phyloP scores from a whole-genome alignment of 352 stramenopile genomes.

The Pythium insidiosum region DNA sequence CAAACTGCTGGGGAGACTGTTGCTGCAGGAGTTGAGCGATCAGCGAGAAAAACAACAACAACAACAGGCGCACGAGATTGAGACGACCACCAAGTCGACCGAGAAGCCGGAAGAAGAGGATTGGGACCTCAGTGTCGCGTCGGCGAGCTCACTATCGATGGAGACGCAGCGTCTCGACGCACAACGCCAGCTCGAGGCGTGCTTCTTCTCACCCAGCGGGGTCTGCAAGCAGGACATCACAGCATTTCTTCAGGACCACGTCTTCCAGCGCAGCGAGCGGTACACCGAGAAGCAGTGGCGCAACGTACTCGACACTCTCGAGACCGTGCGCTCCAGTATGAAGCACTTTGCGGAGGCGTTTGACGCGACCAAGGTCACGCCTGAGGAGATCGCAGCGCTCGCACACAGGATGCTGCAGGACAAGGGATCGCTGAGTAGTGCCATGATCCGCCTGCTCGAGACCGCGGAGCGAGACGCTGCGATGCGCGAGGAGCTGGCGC shows the following conservation, averaged over 20 bases:
- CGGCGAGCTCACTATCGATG: background rate
- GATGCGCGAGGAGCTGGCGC: constrained; percentile 3
- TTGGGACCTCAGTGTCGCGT: background rate
- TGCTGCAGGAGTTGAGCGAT: constrained; percentile 26
- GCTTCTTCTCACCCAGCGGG: constrained; percentile 11
- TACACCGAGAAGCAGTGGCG: constrained; percentile 7
- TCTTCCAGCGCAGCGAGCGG: constrained; percentile 3
- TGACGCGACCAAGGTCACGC: background rate
- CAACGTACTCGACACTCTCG: background rate
- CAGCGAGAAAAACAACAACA: constrained; percentile 12
- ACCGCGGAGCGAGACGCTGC: background rate
- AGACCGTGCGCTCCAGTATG: background rate
- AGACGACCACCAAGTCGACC: background rate
- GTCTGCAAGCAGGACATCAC: background rate
- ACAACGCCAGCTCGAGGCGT: constrained; percentile 7
- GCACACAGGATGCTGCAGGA: constrained; percentile 1
- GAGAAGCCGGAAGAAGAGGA: constrained; percentile 5
- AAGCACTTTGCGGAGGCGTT: background rate
- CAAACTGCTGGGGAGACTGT: constrained; percentile 32
- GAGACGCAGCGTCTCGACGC: constrained; percentile 4
- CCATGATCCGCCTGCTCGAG: constrained; percentile 4
- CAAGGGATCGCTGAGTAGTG: constrained; percentile 2
- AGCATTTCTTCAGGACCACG: constrained; percentile 4
- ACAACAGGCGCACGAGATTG: too few species aligned
- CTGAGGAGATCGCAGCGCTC: background rate